A percentile compares a stretch with the other conserved stretches of the same genome.
Conservation (phyloP, 192 early-diverging fungal species). For the Linnemannia elongata region DNA sequence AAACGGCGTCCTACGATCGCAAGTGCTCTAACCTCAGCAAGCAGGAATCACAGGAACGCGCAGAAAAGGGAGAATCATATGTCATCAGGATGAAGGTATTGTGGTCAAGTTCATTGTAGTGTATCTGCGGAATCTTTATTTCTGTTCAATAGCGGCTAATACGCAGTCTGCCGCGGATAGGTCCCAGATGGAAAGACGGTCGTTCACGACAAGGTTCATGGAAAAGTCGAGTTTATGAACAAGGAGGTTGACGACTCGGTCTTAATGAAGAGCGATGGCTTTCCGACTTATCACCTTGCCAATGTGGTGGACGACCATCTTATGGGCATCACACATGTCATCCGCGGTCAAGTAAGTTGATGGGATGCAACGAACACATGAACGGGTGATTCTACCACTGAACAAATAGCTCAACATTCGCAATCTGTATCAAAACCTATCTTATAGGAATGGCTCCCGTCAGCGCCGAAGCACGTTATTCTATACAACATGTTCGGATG, state of each 20-base stretch:
- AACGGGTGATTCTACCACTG: neutral
- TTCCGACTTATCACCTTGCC: conserved; percentile 95
- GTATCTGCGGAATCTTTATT: neutral
- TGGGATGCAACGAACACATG: neutral
- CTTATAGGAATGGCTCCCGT: conserved; percentile 89
- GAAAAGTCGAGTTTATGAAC: conserved; percentile 78
- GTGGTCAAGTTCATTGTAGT: neutral
- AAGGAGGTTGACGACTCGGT: conserved; percentile 89
- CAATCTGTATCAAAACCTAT: neutral
- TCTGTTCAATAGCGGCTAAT: neutral
- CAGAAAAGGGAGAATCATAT: conserved; percentile 68
- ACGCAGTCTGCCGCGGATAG: conserved; percentile 13
- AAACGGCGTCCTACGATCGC: conserved; percentile 80
- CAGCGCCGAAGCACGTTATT: conserved; percentile 91
- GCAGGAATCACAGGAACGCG: conserved; percentile 74
- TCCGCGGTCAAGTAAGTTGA: conserved; percentile 81
- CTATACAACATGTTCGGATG: conserved; percentile 89
- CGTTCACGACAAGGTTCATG: conserved; percentile 83
- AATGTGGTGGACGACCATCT: conserved; percentile 94
- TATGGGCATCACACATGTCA: conserved; percentile 93
- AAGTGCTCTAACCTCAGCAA: conserved; percentile 79
- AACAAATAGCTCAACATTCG: neutral
- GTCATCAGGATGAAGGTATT: conserved; percentile 81
- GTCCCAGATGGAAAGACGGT: conserved; percentile 67
- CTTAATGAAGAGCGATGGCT: conserved; percentile 92